Base-by-base conservation (phyloP, 306 rosid species). In the Dicorynia guianensis region DNA sequence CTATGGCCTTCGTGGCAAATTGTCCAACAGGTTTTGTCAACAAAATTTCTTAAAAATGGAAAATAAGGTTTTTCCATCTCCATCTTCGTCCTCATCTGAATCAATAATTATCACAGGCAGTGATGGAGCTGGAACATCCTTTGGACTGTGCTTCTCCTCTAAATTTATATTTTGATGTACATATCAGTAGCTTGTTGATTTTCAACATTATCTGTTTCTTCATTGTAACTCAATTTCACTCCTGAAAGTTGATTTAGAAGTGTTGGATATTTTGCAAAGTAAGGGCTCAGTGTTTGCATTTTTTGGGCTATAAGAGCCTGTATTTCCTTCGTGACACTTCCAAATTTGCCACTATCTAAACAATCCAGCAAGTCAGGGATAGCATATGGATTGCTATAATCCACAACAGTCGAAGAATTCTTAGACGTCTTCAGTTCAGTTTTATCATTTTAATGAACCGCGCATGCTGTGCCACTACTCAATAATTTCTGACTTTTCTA, bases 281-380 rank as follows among this genome's bases (percentile, higher is more conserved):
- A 75, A 7, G 92, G 87, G 46, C 76, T 69, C 44, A 89, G 39
- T n/a, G 60, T 35, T 81, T 79, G 85, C 85, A 80, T 82, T 83
- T 80, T 90, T 48, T 14, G 84, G 56, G 75, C 80, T 20, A 65
- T 5, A 76, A 95, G 87, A 55, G 79, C 85, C 56, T 92, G 82
- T 17, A 92, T 82, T 1, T 90, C 97, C 75, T 89, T 86, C 1
- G 95, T 86, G 33, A 89, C 95, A 78, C 97, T 92, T 73, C 98
- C 98, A 76, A 79, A 95, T 50, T 67, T 81, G 42, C 96, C 89
- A 56, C 13, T 3, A 57, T 89, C 88, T 63, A 90, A 56, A 36
- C 66, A 34, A 34, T 84, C 76, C 36, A 88, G 66, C 85, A 92
- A 73, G 63, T 69, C 62, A 30, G 75, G 69, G 5, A 86, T 64